Percentiles rank a stretch among this genome's conserved stretches.
phyloP scores from a whole-genome alignment of 441 rosid species.

The Erysimum cheiri region DNA sequence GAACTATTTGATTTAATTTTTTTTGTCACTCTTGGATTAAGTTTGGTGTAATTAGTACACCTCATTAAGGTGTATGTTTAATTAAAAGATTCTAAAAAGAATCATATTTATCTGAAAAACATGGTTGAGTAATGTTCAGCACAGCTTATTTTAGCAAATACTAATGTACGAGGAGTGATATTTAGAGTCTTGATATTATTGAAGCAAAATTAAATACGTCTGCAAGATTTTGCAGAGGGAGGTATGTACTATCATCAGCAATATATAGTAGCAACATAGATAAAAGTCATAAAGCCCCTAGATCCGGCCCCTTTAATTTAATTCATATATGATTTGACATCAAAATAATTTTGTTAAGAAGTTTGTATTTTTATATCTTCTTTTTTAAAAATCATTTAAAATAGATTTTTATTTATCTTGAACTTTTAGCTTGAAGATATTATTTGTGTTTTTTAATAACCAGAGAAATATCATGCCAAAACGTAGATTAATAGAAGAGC shows the following conservation, averaged over 20 bases:
- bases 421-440: neutral
- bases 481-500: neutral
- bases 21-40: neutral
- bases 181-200: conserved; percentile 32
- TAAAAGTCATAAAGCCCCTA: conserved; percentile 47
- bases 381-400: neutral
- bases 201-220: conserved; percentile 38
- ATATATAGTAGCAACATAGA: conserved; percentile 35
- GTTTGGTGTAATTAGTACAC: neutral
- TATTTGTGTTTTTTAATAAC: neutral
- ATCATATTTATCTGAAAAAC: neutral
- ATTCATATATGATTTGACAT: conserved; percentile 33
- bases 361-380: neutral
- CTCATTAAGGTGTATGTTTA: neutral
- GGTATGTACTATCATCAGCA: conserved; percentile 41
- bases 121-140: conserved; percentile 15
- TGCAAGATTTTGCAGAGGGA: conserved; percentile 43
- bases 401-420: neutral
- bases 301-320: conserved; percentile 32
- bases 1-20: neutral
- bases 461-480: neutral
- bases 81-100: neutral
- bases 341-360: neutral
- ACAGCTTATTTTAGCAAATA: conserved; percentile 33
- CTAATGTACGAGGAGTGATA: conserved; percentile 43